These are phyloP conservation scores for Lepidium campestre DNA, from an alignment of 441 rosid genomes.

Conservation along the genomic window DNA sequence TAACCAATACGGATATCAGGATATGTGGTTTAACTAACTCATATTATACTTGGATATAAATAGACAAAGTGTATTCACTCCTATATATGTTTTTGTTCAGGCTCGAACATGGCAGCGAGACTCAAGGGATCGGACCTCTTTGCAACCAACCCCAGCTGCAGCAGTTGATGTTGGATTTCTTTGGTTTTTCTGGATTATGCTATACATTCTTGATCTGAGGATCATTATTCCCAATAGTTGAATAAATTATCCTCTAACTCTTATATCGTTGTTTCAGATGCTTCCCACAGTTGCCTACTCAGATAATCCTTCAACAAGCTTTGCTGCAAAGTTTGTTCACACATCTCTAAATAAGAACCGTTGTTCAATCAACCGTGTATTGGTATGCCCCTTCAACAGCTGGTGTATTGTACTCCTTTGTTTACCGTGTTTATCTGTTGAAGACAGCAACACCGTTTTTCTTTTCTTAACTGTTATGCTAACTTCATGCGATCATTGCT, in stretches of 20 bases:
- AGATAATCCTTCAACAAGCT: slow-evolving; percentile 97
- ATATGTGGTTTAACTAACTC: neutral
- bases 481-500: slow-evolving; percentile 11
- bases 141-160: slow-evolving; percentile 93
- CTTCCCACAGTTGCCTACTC: slow-evolving; percentile 84
- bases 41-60: neutral
- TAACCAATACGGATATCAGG: neutral
- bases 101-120: slow-evolving; percentile 82
- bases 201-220: neutral
- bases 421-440: neutral
- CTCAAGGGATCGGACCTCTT: slow-evolving; percentile 64
- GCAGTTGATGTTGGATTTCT: slow-evolving; percentile 70
- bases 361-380: slow-evolving; percentile 84
- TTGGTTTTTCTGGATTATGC: slow-evolving; percentile 2
- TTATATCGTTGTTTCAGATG: slow-evolving; percentile 50
- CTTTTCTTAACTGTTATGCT: neutral
- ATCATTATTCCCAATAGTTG: neutral
- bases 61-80: neutral
- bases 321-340: slow-evolving; percentile 94
- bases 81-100: slow-evolving; percentile 33
- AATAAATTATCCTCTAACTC: neutral
- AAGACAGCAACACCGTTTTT: neutral
- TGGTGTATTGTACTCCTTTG: neutral
- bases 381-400: slow-evolving; percentile 45
- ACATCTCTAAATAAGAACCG: slow-evolving; percentile 93